Evolutionary conservation across 129 eudicot species (phyloP).

Genomic region (Escallonia rubra): DNA sequence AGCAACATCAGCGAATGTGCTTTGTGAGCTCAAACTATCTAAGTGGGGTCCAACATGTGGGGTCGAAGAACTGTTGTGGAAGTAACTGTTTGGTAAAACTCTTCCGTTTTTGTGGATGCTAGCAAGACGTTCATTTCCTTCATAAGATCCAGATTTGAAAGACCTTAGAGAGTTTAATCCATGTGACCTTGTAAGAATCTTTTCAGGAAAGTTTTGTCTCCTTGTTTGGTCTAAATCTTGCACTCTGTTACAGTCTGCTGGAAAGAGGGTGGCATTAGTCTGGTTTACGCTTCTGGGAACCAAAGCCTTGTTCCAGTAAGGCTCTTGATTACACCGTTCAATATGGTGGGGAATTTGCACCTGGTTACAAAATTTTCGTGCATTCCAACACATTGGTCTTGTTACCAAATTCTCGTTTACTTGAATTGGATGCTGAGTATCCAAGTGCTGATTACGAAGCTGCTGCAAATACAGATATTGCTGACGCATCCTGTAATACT

Average conservation of each 20-base stretch:
- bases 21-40: conserved; percentile 8
- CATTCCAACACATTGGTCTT: conserved; percentile 10
- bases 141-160: conserved; percentile 44
- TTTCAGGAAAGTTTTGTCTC: conserved; percentile 38
- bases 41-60: conserved; percentile 13
- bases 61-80: conserved; percentile 4
- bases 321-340: conserved; percentile 11
- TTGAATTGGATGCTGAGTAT: conserved; percentile 15
- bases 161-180: conserved; percentile 42
- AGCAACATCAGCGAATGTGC: conserved; percentile 1
- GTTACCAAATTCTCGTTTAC: conserved; percentile 12
- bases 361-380: conserved; percentile 7
- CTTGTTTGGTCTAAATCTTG: conserved; percentile 19
- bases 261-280: conserved; percentile 5
- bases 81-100: conserved; percentile 6
- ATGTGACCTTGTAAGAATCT: conserved; percentile 43
- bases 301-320: conserved; percentile 15
- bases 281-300: conserved; percentile 11
- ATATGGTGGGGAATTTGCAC: conserved; percentile 13
- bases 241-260: conserved; percentile 21
- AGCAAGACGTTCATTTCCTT: conserved; percentile 35
- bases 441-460: conserved; percentile 25
- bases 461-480: conserved; percentile 37
- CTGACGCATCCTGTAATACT: conserved; percentile 28
- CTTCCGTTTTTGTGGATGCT: conserved; percentile 20